Evolutionary conservation across 176 grass and related monocot genomes (phyloP), one percentile per base, ranked within the genome.

Genomic region (Guadua angustifolia): DNA sequence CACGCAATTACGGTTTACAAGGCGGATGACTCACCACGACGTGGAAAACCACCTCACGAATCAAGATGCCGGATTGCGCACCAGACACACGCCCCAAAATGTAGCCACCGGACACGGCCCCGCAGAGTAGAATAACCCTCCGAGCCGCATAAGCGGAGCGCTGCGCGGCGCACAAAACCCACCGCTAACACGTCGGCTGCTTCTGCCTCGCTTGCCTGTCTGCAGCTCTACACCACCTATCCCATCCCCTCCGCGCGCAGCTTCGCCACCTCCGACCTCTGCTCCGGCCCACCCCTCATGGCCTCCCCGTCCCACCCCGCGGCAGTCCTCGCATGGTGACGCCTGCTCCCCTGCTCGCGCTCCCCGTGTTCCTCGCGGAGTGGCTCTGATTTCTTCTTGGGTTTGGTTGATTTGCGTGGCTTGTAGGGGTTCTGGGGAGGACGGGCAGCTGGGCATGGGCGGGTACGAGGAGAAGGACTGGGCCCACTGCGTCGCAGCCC

Each of bases 401-500:
- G 32, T 35, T 55, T 55, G 24, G 69, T 32, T 63, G 4, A 11
- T 15, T 32, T 14, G 13, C 24, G 32, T 32, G 57, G 36, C 60
- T 29, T 53, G 24, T 49, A 98, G 93, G 91, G 93, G 96, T 53
- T 95, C 96, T 33, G 91, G 95, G 73, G 91, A 98, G 72, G 96
- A 98, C 78, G 93, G 93, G 53, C 93, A 98, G 51, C 91, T 98
- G 24, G 89, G 96, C 6, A 98, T 95, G 91, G 96, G 87, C 44
- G 79, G 72, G 14, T 84, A 3, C 88, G 92, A 95, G 81, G 95
- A 95, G 75, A 82, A 86, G 88, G 95, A 95, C 74, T 92, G 85
- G 80, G 91, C 82, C 13, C 53, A 63, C 63, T 65, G 64, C 66
- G 71, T 95, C 68, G 55, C 79, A 60, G 77, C 87, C 45, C 88